Conservation (phyloP, 2,329 filamentous ascomycete species). For the Claviceps citrina region DNA sequence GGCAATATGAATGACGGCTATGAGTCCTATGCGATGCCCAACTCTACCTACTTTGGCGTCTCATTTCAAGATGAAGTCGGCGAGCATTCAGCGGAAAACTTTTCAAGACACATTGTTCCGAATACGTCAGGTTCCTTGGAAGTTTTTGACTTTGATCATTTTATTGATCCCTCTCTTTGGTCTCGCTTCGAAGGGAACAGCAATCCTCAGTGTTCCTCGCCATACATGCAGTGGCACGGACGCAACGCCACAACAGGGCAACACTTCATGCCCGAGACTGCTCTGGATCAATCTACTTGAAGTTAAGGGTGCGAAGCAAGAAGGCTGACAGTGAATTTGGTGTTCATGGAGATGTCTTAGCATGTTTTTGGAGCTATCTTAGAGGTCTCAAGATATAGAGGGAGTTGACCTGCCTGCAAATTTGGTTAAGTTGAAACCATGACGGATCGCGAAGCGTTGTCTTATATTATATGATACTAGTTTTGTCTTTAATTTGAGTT, state of each 20-base stretch:
- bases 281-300: background rate
- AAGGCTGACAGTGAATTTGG: background rate
- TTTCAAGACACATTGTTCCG: background rate
- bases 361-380: background rate
- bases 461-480: no score
- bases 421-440: no score
- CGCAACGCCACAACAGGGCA: background rate
- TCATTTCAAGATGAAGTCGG: background rate
- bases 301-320: background rate
- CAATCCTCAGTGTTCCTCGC: background rate
- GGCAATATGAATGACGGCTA: slow-evolving; percentile 1
- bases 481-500: no score
- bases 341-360: no score
- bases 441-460: no score
- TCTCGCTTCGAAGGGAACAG: background rate
- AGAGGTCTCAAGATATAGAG: no score
- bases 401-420: no score
- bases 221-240: slow-evolving; percentile 2
- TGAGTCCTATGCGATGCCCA: background rate
- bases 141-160: background rate
- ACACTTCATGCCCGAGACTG: background rate
- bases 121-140: background rate
- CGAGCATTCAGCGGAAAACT: background rate
- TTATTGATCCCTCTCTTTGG: slow-evolving; percentile 6
- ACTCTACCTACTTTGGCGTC: background rate